Conservation (phyloP, 345 rosid species). For the Eucalyptus sideroxylon region DNA sequence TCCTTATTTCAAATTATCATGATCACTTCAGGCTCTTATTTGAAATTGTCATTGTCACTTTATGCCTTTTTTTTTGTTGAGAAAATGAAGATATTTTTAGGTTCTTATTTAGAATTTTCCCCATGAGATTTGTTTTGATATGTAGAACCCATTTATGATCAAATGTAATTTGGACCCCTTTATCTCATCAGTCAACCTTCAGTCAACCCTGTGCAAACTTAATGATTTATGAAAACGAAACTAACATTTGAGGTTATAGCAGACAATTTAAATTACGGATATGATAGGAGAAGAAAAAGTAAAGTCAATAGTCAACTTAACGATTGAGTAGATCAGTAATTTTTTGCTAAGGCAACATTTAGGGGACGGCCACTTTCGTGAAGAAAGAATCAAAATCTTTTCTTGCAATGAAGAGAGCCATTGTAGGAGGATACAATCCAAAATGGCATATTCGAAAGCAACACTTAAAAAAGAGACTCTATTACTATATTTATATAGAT, state of each 20-base stretch:
- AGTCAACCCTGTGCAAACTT: not conserved
- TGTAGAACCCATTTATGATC: not conserved
- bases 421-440: not conserved
- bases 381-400: not conserved
- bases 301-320: not conserved
- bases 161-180: not conserved
- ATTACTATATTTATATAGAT: too few species aligned
- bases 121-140: not conserved
- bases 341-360: not conserved
- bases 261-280: not conserved
- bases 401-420: not conserved
- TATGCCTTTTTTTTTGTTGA: too few species aligned
- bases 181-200: not conserved
- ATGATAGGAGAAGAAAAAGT: not conserved
- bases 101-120: too few species aligned
- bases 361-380: not conserved
- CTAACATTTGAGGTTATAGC: too few species aligned
- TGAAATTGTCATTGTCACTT: too few species aligned
- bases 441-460: not conserved
- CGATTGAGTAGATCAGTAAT: not conserved
- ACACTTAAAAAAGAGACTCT: not conserved
- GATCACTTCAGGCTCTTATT: accelerated
- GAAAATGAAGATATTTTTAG: too few species aligned
- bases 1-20: too few species aligned
- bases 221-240: too few species aligned